These are phyloP conservation scores for Acacia pycnantha DNA, from an alignment of 331 rosid genomes.

Conservation along the genomic window DNA sequence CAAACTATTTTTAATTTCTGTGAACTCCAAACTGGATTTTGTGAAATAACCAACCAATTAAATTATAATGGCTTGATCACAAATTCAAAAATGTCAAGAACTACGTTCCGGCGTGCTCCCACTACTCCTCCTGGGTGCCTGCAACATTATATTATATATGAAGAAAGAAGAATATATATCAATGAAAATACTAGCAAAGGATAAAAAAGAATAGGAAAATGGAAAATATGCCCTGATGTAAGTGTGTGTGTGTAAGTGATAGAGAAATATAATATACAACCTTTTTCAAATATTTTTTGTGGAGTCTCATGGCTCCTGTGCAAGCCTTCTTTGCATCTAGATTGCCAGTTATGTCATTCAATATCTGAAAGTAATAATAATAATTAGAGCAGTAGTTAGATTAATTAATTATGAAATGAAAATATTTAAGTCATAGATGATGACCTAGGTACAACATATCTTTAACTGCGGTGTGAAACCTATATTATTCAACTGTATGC, in stretches of 20 bases:
- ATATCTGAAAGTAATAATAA: conserved; percentile 51
- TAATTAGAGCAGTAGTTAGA: not conserved
- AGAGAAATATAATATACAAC: conserved; percentile 36
- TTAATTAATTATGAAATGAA: not conserved
- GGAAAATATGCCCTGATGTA: not conserved
- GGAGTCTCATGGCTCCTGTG: conserved; percentile 86
- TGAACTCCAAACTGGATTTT: conserved; percentile 23
- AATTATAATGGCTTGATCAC: conserved; percentile 9
- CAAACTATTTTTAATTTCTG: not conserved
- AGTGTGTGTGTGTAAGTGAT: not conserved
- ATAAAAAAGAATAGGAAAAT: not conserved
- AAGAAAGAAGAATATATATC: not conserved
- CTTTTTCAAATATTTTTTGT: conserved; percentile 91
- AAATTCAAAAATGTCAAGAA: not conserved
- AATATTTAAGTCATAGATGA: too few relatives aligned
- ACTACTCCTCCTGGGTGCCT: conserved; percentile 60
- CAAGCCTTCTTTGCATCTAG: conserved; percentile 97
- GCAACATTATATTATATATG: conserved; percentile 24
- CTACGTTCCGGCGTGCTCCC: conserved; percentile 28
- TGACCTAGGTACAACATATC: too few relatives aligned
- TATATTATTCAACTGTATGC: too few relatives aligned
- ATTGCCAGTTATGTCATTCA: conserved; percentile 91
- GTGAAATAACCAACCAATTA: not conserved
- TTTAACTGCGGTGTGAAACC: too few relatives aligned
- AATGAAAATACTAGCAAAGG: not conserved